Base-by-base conservation (phyloP, 1,284 basidiomycete species). In the Kalmanozyma brasiliensis region DNA sequence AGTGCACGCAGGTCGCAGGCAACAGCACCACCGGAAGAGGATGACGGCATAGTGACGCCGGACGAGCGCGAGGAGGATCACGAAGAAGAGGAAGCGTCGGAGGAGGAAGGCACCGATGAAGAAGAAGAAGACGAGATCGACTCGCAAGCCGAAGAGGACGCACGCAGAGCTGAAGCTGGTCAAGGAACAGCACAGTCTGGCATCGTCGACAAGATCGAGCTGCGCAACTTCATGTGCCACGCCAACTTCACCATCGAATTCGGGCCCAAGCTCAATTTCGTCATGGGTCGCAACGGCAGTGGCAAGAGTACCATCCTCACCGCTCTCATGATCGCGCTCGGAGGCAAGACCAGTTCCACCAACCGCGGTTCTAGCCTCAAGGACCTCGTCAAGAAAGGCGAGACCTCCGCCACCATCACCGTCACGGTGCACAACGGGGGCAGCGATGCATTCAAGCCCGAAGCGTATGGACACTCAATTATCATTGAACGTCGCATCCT, bases 191-290 rank as follows among this genome's bases (percentile, higher is more conserved):
- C 61, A n/a, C 57, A 64, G 24, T 87, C 90, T 73, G 95, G 94
- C 11, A 89, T 95, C 62, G 91, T 98, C 68, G 90, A 93, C 76
- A 86, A 86, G 22, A 87, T 98, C 48, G 89, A 92, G 76, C 88
- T 96, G 86, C 86, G 89, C 79, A 91, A 97, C 82, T 98, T 98
- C 84, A 97, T 98, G 94, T 97, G 94, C 82, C 96, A 98, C 84
- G 87, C 88, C 78, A 89, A 87, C 82, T 86, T 94, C 43, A 73
- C 78, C 45, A 77, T 96, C 82, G 85, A 86, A 6, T 92, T 96
- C 72, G 92, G 90, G 0, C 89, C 90, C 3, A 92, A 93, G 82
- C 91, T 98, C 80, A 98, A 98, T 84, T 98, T 98, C 80, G 90
- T 99, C 70, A 95, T 97, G 56, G 96, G 96, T 86, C 84, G 82